phyloP scores from a whole-genome alignment of 2,329 filamentous ascomycete species.

The Teratosphaeria pseudoeucalypti region DNA sequence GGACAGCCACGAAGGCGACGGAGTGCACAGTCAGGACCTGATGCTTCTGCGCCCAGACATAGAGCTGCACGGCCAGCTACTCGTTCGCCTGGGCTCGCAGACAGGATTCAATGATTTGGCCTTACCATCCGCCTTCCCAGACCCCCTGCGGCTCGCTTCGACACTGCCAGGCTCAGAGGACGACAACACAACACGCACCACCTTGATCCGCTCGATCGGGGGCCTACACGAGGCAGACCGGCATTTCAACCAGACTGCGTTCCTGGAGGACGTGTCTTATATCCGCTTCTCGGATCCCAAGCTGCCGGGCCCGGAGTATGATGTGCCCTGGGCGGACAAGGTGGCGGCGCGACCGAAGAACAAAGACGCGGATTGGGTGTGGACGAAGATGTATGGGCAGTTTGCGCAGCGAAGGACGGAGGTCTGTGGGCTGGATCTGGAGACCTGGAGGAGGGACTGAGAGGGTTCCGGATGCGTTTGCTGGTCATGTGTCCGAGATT shows the following conservation, averaged over 20 bases:
- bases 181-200: slow-evolving; percentile 6
- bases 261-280: slow-evolving; percentile 34
- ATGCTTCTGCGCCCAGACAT: slow-evolving; percentile 18
- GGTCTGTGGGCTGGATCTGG: slow-evolving; percentile 43
- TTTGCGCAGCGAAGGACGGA: slow-evolving; percentile 42
- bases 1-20: slow-evolving; percentile 15
- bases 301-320: slow-evolving; percentile 41
- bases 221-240: slow-evolving; percentile 18
- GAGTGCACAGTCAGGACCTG: slow-evolving; percentile 24
- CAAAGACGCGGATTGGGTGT: slow-evolving; percentile 36
- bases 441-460: slow-evolving; percentile 25
- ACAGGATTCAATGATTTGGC: neutral
- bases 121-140: slow-evolving; percentile 9
- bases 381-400: slow-evolving; percentile 40
- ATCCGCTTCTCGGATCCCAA: slow-evolving; percentile 38
- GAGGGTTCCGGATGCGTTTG: neutral
- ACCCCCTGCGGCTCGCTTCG: slow-evolving; percentile 18
- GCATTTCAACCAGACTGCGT: slow-evolving; percentile 37
- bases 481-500: neutral
- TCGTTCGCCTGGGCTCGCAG: slow-evolving; percentile 18
- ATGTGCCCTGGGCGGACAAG: slow-evolving; percentile 34
- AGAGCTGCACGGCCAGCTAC: neutral
- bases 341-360: slow-evolving; percentile 34
- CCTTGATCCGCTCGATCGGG: slow-evolving; percentile 22
- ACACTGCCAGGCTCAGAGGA: neutral